phyloP scores from a whole-genome alignment of 2,329 filamentous ascomycete genomes.

The Penicillium paneum region DNA sequence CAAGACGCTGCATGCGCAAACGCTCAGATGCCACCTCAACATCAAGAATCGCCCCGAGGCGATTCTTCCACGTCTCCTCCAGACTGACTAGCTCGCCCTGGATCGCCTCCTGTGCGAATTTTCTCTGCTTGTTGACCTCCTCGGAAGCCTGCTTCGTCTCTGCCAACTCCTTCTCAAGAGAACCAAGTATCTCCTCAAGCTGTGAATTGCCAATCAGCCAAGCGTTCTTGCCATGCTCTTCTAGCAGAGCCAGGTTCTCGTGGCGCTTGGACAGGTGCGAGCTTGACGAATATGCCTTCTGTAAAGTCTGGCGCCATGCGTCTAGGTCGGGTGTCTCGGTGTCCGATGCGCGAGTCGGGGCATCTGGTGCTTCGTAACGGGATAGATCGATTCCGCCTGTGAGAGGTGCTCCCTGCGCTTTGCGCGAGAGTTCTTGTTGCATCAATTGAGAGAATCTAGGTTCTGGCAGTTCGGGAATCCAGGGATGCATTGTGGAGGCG shows the following conservation, averaged over 20 bases:
- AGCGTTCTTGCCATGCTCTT: conserved; percentile 79
- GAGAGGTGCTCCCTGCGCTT: conserved; percentile 59
- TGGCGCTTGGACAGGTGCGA: conserved; percentile 57
- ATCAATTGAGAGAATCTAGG: conserved; percentile 65
- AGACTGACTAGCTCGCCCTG: conserved; percentile 69
- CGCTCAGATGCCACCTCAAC: conserved; percentile 79
- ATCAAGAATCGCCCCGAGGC: conserved; percentile 77
- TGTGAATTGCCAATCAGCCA: conserved; percentile 86
- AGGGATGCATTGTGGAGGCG: conserved; percentile 54
- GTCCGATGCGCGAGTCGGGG: conserved; percentile 46
- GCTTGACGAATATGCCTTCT: conserved; percentile 56
- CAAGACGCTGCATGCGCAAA: conserved; percentile 64
- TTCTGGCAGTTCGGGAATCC: conserved; percentile 53
- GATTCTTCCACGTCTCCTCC: conserved; percentile 75
- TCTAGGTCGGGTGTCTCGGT: conserved; percentile 33
- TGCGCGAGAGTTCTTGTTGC: conserved; percentile 64
- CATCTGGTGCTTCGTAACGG: conserved; percentile 77
- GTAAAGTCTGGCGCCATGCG: conserved; percentile 52
- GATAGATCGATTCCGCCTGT: conserved; percentile 65
- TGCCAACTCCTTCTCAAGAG: conserved; percentile 72
- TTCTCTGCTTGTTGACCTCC: conserved; percentile 66
- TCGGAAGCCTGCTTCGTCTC: conserved; percentile 67
- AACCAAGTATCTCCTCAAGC: conserved; percentile 67
- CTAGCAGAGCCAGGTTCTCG: conserved; percentile 68
- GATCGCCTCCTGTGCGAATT: conserved; percentile 66